Evolutionary conservation across 2,329 filamentous ascomycete species (phyloP).

Genomic region (Botryotinia globosa): DNA sequence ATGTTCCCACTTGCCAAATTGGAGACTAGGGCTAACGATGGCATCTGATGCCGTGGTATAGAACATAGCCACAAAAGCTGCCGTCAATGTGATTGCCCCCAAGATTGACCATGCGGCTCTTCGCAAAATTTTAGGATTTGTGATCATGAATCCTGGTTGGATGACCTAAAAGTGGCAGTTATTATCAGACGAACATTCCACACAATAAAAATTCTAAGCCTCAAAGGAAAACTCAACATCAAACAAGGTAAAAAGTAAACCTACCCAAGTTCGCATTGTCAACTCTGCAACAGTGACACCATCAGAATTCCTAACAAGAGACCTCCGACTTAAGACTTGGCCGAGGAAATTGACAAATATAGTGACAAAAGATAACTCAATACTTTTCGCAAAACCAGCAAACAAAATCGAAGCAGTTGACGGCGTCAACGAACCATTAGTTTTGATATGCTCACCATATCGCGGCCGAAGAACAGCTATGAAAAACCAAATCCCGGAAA

Average conservation of each 20-base stretch:
- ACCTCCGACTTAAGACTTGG: conserved; percentile 69
- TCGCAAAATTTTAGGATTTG: conserved; percentile 62
- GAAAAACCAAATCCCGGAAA: conserved; percentile 65
- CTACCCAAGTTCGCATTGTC: conserved; percentile 68
- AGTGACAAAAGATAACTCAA: conserved; percentile 75
- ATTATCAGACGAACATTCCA: conserved; percentile 55
- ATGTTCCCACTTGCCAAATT: conserved; percentile 52
- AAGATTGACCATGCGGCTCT: conserved; percentile 63
- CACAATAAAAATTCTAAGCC: background rate
- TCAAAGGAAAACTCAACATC: background rate
- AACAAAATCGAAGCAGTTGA: conserved; percentile 65
- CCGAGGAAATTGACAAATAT: conserved; percentile 73
- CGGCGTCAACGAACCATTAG: conserved; percentile 51
- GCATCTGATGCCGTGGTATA: conserved; percentile 77
- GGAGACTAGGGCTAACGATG: conserved; percentile 70
- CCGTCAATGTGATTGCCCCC: conserved; percentile 61
- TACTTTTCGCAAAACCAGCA: conserved; percentile 70
- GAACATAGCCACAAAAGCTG: conserved; percentile 64
- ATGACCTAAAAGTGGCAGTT: conserved; percentile 60
- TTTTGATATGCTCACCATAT: conserved; percentile 58
- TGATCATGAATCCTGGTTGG: conserved; percentile 70
- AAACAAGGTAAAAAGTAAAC: background rate
- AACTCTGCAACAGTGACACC: conserved; percentile 75
- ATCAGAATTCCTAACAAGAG: conserved; percentile 56
- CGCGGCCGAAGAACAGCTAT: conserved; percentile 60